phyloP scores from a whole-genome alignment of 108 stramenopile species.

The Nitzschia inconspicua region DNA sequence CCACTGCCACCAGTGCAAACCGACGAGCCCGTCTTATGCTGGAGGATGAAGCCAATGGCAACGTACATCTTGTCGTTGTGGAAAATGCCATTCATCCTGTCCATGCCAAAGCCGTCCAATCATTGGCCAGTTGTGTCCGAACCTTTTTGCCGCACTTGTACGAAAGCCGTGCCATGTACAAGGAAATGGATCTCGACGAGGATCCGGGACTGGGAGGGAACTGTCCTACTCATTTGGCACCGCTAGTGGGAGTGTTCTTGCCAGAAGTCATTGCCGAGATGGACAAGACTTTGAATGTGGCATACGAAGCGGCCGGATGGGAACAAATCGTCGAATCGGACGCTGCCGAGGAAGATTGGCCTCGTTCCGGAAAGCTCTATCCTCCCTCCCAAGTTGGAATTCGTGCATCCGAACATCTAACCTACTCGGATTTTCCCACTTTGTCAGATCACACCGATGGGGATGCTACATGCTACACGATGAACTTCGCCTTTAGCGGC shows the following conservation, averaged over 20 bases:
- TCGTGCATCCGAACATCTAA: slow-evolving; percentile 33
- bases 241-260: slow-evolving; percentile 19
- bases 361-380: slow-evolving; percentile 7
- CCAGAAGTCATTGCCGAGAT: slow-evolving; percentile 23
- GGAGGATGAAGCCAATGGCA: slow-evolving; percentile 11
- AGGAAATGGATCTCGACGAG: slow-evolving; percentile 30
- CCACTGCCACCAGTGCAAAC: neutral
- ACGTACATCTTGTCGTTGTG: slow-evolving; percentile 20
- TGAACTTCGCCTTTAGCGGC: slow-evolving; percentile 32
- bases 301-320: slow-evolving; percentile 34
- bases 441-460: slow-evolving; percentile 31
- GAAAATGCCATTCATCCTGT: slow-evolving; percentile 29
- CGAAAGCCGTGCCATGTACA: slow-evolving; percentile 31
- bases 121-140: slow-evolving; percentile 26
- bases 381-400: slow-evolving; percentile 29
- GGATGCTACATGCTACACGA: slow-evolving; percentile 23
- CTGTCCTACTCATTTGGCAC: slow-evolving; percentile 27
- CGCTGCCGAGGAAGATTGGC: neutral
- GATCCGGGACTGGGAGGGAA: slow-evolving; percentile 35
- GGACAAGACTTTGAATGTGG: slow-evolving; percentile 20
- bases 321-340: neutral
- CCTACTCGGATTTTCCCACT: slow-evolving; percentile 29
- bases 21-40: neutral
- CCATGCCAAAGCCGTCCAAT: slow-evolving; percentile 30
- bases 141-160: slow-evolving; percentile 20